These are phyloP conservation scores for Zygosaccharomyces sapae DNA, from an alignment of 1,139 yeast species.

Conservation along the genomic window DNA sequence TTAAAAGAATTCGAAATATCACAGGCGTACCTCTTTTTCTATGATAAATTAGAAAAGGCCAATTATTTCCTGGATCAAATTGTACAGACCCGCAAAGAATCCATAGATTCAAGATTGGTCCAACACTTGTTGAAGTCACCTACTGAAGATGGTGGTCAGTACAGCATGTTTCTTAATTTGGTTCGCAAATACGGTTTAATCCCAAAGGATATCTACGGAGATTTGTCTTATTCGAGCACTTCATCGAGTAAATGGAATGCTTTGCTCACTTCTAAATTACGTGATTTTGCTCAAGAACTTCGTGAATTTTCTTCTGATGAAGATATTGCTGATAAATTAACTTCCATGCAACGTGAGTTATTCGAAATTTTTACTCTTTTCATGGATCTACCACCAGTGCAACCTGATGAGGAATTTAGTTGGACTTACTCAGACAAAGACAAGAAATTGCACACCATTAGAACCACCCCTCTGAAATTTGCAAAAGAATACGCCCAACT, in stretches of 20 bases:
- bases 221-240: conserved; percentile 55
- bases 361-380: conserved; percentile 61
- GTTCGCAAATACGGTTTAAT: conserved; percentile 74
- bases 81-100: conserved; percentile 59
- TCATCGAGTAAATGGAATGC: conserved; percentile 55
- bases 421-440: conserved; percentile 79
- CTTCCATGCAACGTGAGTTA: conserved; percentile 53
- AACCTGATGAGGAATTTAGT: conserved; percentile 56
- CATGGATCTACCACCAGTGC: conserved; percentile 70
- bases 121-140: conserved; percentile 61
- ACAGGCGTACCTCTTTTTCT: conserved; percentile 67
- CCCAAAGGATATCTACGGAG: conserved; percentile 70
- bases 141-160: conserved; percentile 79
- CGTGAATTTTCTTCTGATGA: conserved; percentile 43
- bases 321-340: conserved; percentile 40
- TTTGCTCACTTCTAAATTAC: conserved; percentile 59
- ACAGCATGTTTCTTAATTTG: conserved; percentile 72
- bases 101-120: conserved; percentile 62
- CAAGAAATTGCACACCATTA: conserved; percentile 51
- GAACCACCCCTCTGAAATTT: conserved; percentile 61
- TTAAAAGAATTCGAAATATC: conserved; percentile 70
- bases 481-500: conserved; percentile 49
- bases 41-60: conserved; percentile 71
- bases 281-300: conserved; percentile 69
- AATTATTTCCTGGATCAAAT: conserved; percentile 74